A percentile compares a stretch with the other conserved stretches of the same genome.
Conservation (phyloP, 371 early-diverging fungal species). For the Gilbertella persicaria region DNA sequence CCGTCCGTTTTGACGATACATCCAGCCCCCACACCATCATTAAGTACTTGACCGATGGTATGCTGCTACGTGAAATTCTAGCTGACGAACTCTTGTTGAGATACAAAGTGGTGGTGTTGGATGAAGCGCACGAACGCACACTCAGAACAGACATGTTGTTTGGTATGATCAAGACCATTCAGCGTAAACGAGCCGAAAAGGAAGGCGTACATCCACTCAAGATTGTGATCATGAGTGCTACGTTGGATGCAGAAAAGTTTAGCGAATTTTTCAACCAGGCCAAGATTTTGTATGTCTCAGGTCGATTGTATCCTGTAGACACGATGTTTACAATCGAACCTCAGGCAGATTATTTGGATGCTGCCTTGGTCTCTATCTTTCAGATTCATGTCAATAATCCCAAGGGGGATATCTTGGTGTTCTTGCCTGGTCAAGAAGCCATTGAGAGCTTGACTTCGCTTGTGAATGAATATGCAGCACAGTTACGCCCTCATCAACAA, state of each 20-base stretch:
- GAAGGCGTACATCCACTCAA: conserved; percentile 66
- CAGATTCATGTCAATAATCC: conserved; percentile 89
- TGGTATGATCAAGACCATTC: conserved; percentile 89
- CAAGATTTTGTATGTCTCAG: conserved; percentile 77
- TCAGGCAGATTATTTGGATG: conserved; percentile 90
- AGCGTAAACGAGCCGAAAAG: conserved; percentile 63
- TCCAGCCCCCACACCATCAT: conserved; percentile 84
- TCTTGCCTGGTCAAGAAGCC: conserved; percentile 91
- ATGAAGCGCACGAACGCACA: conserved; percentile 99
- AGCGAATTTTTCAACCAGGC: conserved; percentile 89
- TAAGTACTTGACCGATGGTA: conserved; percentile 98
- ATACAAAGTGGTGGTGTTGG: conserved; percentile 92
- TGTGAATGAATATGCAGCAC: conserved; percentile 63
- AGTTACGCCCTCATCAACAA: conserved; percentile 44
- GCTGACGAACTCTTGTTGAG: conserved; percentile 75
- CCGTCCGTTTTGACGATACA: conserved; percentile 95
- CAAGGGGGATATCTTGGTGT: conserved; percentile 90
- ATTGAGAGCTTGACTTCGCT: conserved; percentile 88
- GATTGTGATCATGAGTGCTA: conserved; percentile 97
- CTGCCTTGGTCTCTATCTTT: conserved; percentile 82
- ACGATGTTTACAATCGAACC: conserved; percentile 76
- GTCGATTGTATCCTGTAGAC: conserved; percentile 88
- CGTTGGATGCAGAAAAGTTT: conserved; percentile 92
- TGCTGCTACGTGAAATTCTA: conserved; percentile 93
- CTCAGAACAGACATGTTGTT: conserved; percentile 96